phyloP scores from a whole-genome alignment of 164 flowering plant genomes.

The Echeveria elegans region DNA sequence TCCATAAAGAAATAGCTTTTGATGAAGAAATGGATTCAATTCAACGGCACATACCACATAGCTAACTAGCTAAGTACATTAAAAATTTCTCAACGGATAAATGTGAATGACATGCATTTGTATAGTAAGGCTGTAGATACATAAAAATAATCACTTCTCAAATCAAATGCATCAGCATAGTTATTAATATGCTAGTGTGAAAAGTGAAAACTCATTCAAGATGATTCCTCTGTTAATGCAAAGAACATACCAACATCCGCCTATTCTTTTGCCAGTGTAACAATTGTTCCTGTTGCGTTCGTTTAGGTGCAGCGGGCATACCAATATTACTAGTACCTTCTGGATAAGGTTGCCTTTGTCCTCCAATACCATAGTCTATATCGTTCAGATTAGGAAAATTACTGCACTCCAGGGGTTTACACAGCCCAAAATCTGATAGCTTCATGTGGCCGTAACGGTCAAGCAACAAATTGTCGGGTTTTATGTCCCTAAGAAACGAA shows the following conservation, averaged over 20 bases:
- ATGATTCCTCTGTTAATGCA: background rate
- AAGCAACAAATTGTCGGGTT: constrained; percentile 74
- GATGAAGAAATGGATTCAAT: background rate
- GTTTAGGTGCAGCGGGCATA: constrained; percentile 37
- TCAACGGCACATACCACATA: background rate
- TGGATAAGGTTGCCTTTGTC: constrained; percentile 23
- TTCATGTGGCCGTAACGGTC: constrained; percentile 64
- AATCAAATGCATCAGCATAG: background rate
- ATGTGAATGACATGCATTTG: background rate
- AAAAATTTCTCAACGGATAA: no score
- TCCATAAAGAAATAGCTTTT: background rate
- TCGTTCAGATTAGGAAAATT: constrained; percentile 31
- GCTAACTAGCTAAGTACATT: no score
- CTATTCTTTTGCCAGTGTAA: constrained; percentile 77
- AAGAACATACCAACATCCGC: constrained; percentile 49
- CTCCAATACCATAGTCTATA: constrained; percentile 14
- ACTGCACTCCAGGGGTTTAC: constrained; percentile 73
- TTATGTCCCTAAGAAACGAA: constrained; percentile 47
- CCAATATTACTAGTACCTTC: constrained; percentile 32
- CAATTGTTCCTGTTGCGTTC: constrained; percentile 72
- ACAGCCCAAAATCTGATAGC: constrained; percentile 68
- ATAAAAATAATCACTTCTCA: background rate
- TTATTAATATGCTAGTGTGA: background rate
- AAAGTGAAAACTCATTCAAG: background rate
- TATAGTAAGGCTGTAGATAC: background rate